phyloP scores from a whole-genome alignment of 192 early-diverging fungal genomes.

The Coemansia erecta region DNA sequence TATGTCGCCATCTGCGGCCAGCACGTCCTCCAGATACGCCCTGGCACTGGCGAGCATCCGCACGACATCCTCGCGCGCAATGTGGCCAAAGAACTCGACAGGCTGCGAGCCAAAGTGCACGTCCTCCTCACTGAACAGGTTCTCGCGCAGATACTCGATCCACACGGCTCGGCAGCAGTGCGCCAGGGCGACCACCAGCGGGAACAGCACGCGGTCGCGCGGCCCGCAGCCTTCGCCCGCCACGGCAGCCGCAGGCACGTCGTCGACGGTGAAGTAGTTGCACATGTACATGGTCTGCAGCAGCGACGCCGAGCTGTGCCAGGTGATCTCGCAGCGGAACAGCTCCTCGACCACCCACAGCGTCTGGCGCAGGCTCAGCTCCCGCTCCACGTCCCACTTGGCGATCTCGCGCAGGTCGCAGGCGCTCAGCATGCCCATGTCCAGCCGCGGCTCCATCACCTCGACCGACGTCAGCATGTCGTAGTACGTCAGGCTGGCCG shows the following conservation, averaged over 20 bases:
- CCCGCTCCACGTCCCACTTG: conserved; percentile 28
- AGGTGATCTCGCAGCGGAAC: conserved; percentile 44
- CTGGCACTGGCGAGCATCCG: conserved; percentile 15
- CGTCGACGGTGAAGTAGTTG: conserved; percentile 32
- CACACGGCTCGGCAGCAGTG: conserved; percentile 29
- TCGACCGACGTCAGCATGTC: conserved; percentile 40
- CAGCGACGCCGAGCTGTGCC: conserved; percentile 38
- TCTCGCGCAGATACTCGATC: conserved; percentile 34
- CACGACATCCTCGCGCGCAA: conserved; percentile 9
- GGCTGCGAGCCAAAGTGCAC: conserved; percentile 23
- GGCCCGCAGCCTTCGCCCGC: neutral
- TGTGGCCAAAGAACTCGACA: conserved; percentile 22
- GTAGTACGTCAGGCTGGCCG: conserved; percentile 18
- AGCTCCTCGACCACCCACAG: conserved; percentile 34
- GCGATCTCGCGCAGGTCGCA: conserved; percentile 24
- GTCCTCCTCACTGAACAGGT: conserved; percentile 42
- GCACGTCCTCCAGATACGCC: neutral
- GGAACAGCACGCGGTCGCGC: conserved; percentile 40
- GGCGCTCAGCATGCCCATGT: conserved; percentile 42
- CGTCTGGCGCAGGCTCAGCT: conserved; percentile 15
- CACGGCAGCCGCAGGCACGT: neutral
- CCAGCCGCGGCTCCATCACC: conserved; percentile 47
- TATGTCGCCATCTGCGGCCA: neutral
- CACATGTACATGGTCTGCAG: conserved; percentile 47
- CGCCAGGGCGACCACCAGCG: conserved; percentile 29